These are phyloP conservation scores for Lanmaoa pseudosensibilis DNA, from an alignment of 768 basidiomycete genomes.

Conservation along the genomic window DNA sequence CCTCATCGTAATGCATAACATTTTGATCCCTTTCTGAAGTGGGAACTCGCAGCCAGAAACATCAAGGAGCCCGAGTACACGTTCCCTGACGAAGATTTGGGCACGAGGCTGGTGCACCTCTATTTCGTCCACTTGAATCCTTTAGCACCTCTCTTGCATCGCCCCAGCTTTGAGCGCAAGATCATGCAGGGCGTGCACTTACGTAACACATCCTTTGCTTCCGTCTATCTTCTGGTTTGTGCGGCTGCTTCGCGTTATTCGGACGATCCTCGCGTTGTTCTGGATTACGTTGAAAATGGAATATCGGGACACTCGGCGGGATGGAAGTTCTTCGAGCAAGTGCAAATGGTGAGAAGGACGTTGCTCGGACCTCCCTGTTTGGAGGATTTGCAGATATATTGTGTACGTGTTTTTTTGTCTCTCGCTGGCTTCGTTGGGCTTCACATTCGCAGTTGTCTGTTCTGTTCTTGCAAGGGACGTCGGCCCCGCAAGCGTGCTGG, in stretches of 20 bases:
- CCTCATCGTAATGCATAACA: not conserved
- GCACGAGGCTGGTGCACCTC: slow-evolving; percentile 50
- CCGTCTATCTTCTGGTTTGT: slow-evolving; percentile 66
- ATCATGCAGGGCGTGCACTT: slow-evolving; percentile 51
- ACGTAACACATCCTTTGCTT: slow-evolving; percentile 51
- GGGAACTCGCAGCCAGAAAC: slow-evolving; percentile 27
- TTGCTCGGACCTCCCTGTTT: slow-evolving; percentile 57
- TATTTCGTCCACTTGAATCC: slow-evolving; percentile 64
- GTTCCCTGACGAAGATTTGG: slow-evolving; percentile 55
- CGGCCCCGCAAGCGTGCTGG: slow-evolving; percentile 67
- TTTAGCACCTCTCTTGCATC: slow-evolving; percentile 70
- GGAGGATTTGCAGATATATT: slow-evolving; percentile 70
- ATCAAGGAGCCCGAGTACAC: slow-evolving; percentile 31
- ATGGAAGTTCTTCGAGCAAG: slow-evolving; percentile 49
- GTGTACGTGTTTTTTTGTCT: slow-evolving; percentile 39
- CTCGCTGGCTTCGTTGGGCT: slow-evolving; percentile 8
- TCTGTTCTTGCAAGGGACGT: slow-evolving; percentile 54
- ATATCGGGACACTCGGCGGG: slow-evolving; percentile 46
- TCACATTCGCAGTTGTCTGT: slow-evolving; percentile 45
- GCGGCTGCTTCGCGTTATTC: slow-evolving; percentile 60
- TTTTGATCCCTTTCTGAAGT: slow-evolving; percentile 17
- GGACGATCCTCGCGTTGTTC: slow-evolving; percentile 55
- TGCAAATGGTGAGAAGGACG: slow-evolving; percentile 58
- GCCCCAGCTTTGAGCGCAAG: slow-evolving; percentile 60
- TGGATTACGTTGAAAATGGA: slow-evolving; percentile 34